phyloP scores from a whole-genome alignment of 768 basidiomycete species.

The Tricholomella constricta region DNA sequence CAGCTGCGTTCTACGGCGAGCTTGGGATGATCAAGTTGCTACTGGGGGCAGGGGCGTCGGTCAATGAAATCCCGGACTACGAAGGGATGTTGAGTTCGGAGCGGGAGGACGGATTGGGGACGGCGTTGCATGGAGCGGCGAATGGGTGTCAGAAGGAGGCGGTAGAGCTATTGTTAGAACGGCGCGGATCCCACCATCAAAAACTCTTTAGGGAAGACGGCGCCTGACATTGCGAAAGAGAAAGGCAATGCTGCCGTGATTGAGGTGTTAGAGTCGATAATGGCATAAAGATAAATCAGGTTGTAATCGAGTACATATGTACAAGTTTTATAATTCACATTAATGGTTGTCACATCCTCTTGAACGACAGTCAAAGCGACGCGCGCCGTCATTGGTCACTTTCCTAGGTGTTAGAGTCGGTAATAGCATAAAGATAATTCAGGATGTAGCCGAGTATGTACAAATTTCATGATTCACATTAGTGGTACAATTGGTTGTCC shows the following conservation, averaged over 20 bases:
- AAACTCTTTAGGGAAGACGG: conserved; percentile 7
- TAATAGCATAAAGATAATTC: too few species aligned
- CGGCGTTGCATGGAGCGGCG: conserved; percentile 17
- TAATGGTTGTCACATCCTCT: background rate
- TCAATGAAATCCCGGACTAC: conserved; percentile 17
- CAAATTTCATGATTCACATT: too few species aligned
- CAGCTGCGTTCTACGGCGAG: conserved; percentile 16
- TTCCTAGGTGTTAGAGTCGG: background rate
- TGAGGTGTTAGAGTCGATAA: too few species aligned
- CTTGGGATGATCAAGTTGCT: conserved; percentile 14
- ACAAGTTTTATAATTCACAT: too few species aligned
- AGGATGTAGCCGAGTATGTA: too few species aligned
- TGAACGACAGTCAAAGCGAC: background rate
- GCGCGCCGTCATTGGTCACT: background rate
- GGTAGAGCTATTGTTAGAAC: conserved; percentile 3
- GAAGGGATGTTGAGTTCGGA: conserved; percentile 8
- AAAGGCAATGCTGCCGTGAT: background rate
- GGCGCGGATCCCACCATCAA: conserved; percentile 1
- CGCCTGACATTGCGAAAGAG: conserved; percentile 6
- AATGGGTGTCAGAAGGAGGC: conserved; percentile 11
- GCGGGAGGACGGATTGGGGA: conserved; percentile 17
- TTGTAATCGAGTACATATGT: too few species aligned
- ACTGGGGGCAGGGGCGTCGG: conserved; percentile 14
- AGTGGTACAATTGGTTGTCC: background rate
- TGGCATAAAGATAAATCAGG: too few species aligned